phyloP scores from a whole-genome alignment of 2,329 filamentous ascomycete genomes.

The Trichoderma oligosporum region DNA sequence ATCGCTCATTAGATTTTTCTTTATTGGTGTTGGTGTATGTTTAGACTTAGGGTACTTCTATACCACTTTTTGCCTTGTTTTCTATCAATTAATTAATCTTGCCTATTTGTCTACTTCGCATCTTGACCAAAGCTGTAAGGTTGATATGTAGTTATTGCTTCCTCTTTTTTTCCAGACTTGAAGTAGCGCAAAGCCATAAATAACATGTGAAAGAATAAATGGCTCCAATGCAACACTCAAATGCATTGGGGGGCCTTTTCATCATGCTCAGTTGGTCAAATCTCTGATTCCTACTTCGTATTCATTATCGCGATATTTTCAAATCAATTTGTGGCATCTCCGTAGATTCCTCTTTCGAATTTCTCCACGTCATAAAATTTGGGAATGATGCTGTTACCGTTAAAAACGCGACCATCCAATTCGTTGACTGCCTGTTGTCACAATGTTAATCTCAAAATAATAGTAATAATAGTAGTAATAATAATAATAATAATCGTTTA shows the following conservation, averaged over 20 bases:
- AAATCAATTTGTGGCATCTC: background rate
- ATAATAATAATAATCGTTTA: no score
- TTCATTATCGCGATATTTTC: background rate
- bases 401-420: constrained; percentile 81
- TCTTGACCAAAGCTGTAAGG: background rate
- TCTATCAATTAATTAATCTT: background rate
- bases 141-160: background rate
- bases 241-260: no score
- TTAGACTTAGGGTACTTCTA: constrained; percentile 17
- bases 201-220: no score
- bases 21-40: constrained; percentile 19
- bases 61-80: constrained; percentile 14
- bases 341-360: constrained; percentile 67
- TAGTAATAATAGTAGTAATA: no score
- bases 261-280: no score
- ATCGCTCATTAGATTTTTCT: constrained; percentile 14
- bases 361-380: constrained; percentile 77
- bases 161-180: no score
- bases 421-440: constrained; percentile 73
- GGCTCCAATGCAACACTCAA: no score
- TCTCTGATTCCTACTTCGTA: no score
- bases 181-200: no score
- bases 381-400: constrained; percentile 78
- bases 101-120: background rate
- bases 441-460: constrained; percentile 5